Evolutionary conservation across 257 asterid genomes (phyloP).

Genomic region (Solanum sejunctum): DNA sequence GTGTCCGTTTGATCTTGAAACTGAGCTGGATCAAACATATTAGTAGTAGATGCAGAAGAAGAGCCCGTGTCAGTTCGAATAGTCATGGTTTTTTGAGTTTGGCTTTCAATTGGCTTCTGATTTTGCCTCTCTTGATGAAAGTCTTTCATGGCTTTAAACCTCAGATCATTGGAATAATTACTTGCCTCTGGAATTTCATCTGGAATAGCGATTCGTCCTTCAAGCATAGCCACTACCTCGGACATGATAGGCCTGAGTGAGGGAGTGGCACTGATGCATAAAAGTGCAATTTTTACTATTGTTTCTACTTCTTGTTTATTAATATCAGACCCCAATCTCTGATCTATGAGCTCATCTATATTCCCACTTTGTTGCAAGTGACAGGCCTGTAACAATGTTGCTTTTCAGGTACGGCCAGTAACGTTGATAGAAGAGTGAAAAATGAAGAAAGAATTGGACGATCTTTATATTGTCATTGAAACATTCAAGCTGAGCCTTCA

Average conservation of each 20-base stretch:
- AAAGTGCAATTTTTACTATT: constrained; percentile 51
- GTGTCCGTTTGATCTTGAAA: not conserved
- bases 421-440: not conserved
- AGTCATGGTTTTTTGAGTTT: constrained; percentile 5
- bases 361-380: constrained; percentile 46
- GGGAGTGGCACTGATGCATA: constrained; percentile 71
- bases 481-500: not conserved
- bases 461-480: not conserved
- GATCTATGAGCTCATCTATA: constrained; percentile 50
- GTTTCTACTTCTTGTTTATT: constrained; percentile 45
- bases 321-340: constrained; percentile 19
- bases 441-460: not conserved
- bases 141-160: constrained; percentile 75
- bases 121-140: constrained; percentile 31
- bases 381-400: constrained; percentile 38
- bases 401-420: not conserved
- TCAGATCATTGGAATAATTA: constrained; percentile 37
- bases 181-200: constrained; percentile 35
- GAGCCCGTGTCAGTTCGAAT: not conserved
- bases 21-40: constrained; percentile 2
- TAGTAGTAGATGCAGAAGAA: constrained; percentile 10
- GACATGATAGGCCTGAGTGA: constrained; percentile 72
- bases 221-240: constrained; percentile 75
- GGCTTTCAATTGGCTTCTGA: constrained; percentile 20
- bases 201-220: constrained; percentile 49